phyloP scores from a whole-genome alignment of 148 eudicot genomes.

The Nepenthes gracilis region DNA sequence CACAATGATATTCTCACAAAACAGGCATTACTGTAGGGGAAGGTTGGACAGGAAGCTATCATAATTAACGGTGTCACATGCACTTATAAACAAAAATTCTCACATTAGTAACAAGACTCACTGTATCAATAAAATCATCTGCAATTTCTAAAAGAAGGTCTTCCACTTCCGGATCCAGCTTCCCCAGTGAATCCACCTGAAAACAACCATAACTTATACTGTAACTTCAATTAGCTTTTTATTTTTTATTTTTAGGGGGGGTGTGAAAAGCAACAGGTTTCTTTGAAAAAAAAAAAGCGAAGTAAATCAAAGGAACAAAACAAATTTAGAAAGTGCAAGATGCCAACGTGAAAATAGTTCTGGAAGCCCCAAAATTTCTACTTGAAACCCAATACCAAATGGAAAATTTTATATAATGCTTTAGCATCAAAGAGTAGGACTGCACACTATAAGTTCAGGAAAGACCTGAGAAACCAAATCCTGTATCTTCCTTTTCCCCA shows the following conservation, averaged over 20 bases:
- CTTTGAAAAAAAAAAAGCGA: too few species aligned
- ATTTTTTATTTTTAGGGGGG: too few species aligned
- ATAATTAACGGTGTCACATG: not conserved
- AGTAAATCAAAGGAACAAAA: too few species aligned
- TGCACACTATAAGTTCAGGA: not conserved
- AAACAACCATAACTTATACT: not conserved
- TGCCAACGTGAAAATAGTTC: too few species aligned
- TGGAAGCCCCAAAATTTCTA: too few species aligned
- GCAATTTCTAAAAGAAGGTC: slow-evolving; percentile 69
- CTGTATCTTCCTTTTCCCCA: slow-evolving; percentile 88
- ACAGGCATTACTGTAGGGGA: not conserved
- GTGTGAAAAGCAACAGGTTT: too few species aligned
- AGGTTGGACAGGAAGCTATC: not conserved
- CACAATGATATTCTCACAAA: too few species aligned
- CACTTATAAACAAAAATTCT: not conserved
- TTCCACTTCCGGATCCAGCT: slow-evolving; percentile 80
- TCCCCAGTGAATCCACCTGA: slow-evolving; percentile 67
- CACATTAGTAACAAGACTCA: slow-evolving; percentile 23
- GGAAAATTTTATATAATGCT: too few species aligned
- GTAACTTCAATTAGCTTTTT: not conserved
- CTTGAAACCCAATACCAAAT: too few species aligned
- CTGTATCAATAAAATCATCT: slow-evolving; percentile 85
- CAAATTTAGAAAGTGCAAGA: too few species aligned
- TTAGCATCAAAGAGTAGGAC: not conserved
- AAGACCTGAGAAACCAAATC: slow-evolving; percentile 90